phyloP scores from a whole-genome alignment of 352 stramenopile species.

The Blastocystis sp. region DNA sequence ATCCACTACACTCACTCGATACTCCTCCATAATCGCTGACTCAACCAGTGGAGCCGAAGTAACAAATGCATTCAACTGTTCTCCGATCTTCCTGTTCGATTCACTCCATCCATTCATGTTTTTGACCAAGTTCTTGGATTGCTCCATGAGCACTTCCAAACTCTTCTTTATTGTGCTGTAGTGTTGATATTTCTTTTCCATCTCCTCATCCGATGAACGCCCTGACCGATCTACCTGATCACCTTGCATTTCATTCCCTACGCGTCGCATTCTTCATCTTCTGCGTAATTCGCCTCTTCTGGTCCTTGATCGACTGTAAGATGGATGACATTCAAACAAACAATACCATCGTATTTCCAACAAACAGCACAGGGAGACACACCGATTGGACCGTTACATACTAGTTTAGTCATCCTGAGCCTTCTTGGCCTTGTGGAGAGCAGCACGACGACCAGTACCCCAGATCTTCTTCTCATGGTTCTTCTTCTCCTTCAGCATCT shows the following conservation, averaged over 20 bases:
- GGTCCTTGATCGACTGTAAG: slow-evolving; percentile 43
- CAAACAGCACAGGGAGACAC: background rate
- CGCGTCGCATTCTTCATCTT: background rate
- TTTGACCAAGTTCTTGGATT: background rate
- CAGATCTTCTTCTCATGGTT: slow-evolving; percentile 57
- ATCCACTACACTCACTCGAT: background rate
- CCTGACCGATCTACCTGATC: background rate
- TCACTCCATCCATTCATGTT: slow-evolving; percentile 1
- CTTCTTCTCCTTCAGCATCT: slow-evolving; percentile 58
- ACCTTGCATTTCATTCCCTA: background rate
- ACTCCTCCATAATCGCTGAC: background rate
- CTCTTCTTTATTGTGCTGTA: background rate
- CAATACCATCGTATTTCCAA: background rate
- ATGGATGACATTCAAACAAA: slow-evolving; percentile 35
- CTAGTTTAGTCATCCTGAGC: slow-evolving; percentile 55
- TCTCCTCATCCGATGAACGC: background rate
- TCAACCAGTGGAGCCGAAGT: background rate
- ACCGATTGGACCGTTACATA: background rate
- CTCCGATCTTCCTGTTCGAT: background rate
- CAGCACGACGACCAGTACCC: slow-evolving; percentile 55
- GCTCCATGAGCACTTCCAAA: background rate
- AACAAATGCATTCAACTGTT: background rate
- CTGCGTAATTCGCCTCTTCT: slow-evolving; percentile 21
- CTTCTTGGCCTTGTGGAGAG: slow-evolving; percentile 56
- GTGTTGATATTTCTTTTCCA: background rate